Evolutionary conservation across 352 stramenopile genomes (phyloP), one percentile per base, ranked within the genome.

Genomic region (Globisporangium nagaii): DNA sequence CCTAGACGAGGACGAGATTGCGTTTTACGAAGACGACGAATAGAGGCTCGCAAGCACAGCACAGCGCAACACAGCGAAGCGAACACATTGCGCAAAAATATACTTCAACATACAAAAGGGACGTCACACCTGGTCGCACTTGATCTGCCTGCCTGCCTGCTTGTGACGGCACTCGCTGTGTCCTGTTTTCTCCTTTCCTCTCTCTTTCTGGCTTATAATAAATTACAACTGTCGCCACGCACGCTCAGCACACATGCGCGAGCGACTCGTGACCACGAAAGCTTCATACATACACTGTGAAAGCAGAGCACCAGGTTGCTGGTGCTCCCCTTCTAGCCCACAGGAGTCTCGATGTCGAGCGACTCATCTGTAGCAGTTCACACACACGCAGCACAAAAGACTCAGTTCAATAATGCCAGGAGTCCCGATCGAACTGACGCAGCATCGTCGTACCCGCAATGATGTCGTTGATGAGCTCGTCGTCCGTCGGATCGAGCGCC

Each of bases 401-500:
- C 40, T 12, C 3, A 45, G n/a, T n/a, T n/a, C n/a, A n/a, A n/a
- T n/a, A n/a, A n/a, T n/a, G n/a, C n/a, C n/a, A n/a, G n/a, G n/a
- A n/a, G n/a, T n/a, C n/a, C n/a, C n/a, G n/a, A n/a, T n/a, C 19
- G 20, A 34, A 13, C 19, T 39, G 1, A 27, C 13, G 36, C 2
- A 28, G 30, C 24, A 17, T 30, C 13, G 6, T 3, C 0, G 12
- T 36, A 56, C 46, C 46, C 20, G 49, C 50, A 31, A 64, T 64
- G 28, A 64, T 64, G 44, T 64, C 49, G 28, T 46, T 49, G 37
- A 62, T 60, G 30, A 86, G 49, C 31, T 81, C 76, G 37, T 86
- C 73, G 43, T 83, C 76, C 22, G 76, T 84, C 43, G 76, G 76
- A 41, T 86, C 73, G 27, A 85, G 70, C 43, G 69, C 67, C 4